A percentile compares a stretch with the other conserved stretches of the same genome.
These are phyloP conservation scores for Hypoxylon lienhwacheense DNA, from an alignment of 495 filamentous ascomycete species.

Conservation along the genomic window DNA sequence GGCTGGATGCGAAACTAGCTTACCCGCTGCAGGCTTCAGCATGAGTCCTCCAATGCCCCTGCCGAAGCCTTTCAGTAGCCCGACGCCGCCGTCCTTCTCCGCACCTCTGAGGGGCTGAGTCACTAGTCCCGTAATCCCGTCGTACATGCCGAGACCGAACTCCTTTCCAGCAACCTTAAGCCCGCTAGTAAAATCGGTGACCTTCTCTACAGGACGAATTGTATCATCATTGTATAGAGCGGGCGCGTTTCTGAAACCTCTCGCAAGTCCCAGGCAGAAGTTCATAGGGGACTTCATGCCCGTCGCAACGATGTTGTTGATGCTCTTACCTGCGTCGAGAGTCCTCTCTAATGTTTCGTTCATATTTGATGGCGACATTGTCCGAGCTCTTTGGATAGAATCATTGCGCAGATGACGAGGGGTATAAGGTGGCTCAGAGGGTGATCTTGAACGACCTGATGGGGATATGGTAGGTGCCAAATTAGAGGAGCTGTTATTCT, in stretches of 20 bases:
- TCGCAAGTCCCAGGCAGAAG: constrained; percentile 73
- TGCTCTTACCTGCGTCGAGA: constrained; percentile 62
- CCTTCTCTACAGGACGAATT: constrained; percentile 67
- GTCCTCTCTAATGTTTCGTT: constrained; percentile 54
- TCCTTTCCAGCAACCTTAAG: constrained; percentile 67
- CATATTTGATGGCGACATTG: constrained; percentile 3
- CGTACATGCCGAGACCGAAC: constrained; percentile 67
- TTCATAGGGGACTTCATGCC: constrained; percentile 79
- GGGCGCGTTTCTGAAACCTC: constrained; percentile 84
- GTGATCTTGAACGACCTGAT: constrained; percentile 18
- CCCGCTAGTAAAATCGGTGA: constrained; percentile 69
- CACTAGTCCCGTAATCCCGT: constrained; percentile 71
- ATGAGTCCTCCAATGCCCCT: constrained; percentile 73
- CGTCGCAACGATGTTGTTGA: constrained; percentile 67
- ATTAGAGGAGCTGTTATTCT: constrained; percentile 11
- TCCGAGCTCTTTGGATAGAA: constrained; percentile 3
- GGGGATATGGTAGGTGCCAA: constrained; percentile 6
- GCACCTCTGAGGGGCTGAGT: constrained; percentile 69
- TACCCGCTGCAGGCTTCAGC: constrained; percentile 70
- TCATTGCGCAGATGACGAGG: constrained; percentile 13
- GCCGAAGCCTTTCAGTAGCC: constrained; percentile 73
- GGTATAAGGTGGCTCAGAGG: constrained; percentile 13
- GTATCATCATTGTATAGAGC: constrained; percentile 77
- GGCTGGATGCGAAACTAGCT: constrained; percentile 19
- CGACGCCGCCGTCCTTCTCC: constrained; percentile 66